Evolutionary conservation across 495 filamentous ascomycete genomes (phyloP), one percentile per base, ranked within the genome.

Genomic region (Xylaria flabelliformis): DNA sequence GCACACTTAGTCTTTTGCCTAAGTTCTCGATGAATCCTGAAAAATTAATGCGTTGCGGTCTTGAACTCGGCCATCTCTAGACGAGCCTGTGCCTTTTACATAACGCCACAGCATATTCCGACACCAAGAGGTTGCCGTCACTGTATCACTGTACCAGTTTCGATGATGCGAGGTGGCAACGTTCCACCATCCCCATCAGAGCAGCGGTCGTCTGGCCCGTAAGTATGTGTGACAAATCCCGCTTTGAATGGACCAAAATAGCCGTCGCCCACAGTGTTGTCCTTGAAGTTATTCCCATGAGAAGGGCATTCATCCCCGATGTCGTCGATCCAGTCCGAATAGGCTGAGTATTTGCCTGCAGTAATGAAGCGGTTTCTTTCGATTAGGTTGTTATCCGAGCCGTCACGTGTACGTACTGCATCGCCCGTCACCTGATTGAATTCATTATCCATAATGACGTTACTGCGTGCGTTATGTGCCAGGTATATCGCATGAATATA

Each of bases 301-400:
- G 67, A 69, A 36, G 67, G 67, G 29, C 67, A 69, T 24, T 69
- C 67, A n/a, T 48, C 39, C 7, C 67, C 67, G 7, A 24, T 39
- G 17, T 69, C 55, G 53, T 26, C 67, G 55, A 69, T 69, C 55
- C 67, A 69, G 56, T 69, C 67, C 41, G 67, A 69, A 24, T 69
- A 69, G 67, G 67, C 67, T 41, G 67, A 69, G 29, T 69, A 69
- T 44, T 69, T 69, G 10, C 67, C 67, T 6, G 67, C 67, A 6
- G 39, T 36, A 26, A 62, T 48, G 44, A 69, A 69, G 24, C 36
- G 53, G 29, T 69, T 69, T 24, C 55, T 26, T 26, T 62, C 53
- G 41, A 69, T 69, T 34, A 69, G 56, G n/a, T 69, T 69, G 29
- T 69, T 10, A 29, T 50, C 55, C 0, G 53, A 59, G 17, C 67